Percentiles rank a stretch among this genome's conserved stretches.
These are phyloP conservation scores for Ophiocordyceps sinensis DNA, from an alignment of 2,329 filamentous ascomycete genomes.

Conservation along the genomic window DNA sequence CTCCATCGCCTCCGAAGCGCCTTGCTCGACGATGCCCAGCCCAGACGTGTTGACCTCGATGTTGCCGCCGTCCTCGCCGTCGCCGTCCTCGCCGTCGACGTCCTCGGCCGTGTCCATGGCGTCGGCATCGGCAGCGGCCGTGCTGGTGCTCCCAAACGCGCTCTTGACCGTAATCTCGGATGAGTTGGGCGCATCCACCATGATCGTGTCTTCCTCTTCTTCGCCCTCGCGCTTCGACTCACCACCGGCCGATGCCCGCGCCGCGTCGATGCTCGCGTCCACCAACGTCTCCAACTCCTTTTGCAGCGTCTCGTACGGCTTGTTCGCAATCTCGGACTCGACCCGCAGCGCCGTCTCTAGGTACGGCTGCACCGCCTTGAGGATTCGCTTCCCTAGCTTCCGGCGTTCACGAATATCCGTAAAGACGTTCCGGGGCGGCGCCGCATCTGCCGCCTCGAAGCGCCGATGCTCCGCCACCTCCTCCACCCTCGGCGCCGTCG, in stretches of 20 bases:
- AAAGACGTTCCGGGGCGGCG: slow-evolving; percentile 33
- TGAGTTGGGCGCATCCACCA: slow-evolving; percentile 32
- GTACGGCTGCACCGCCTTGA: slow-evolving; percentile 66
- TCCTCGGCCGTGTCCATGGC: slow-evolving; percentile 23
- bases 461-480: slow-evolving; percentile 13
- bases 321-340: slow-evolving; percentile 67
- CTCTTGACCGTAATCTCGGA: slow-evolving; percentile 32
- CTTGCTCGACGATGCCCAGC: slow-evolving; percentile 12
- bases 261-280: slow-evolving; percentile 49
- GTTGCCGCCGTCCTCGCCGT: slow-evolving; percentile 22
- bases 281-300: slow-evolving; percentile 62
- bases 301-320: slow-evolving; percentile 53
- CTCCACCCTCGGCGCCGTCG: slow-evolving; percentile 19
- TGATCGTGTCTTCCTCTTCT: slow-evolving; percentile 31
- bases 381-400: slow-evolving; percentile 75
- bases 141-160: slow-evolving; percentile 8
- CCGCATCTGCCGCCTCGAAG: slow-evolving; percentile 30
- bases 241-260: slow-evolving; percentile 22
- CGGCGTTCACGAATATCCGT: slow-evolving; percentile 67
- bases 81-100: slow-evolving; percentile 20
- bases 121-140: slow-evolving; percentile 15
- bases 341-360: slow-evolving; percentile 63
- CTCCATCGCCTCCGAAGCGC: slow-evolving; percentile 3
- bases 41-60: slow-evolving; percentile 32
- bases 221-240: slow-evolving; percentile 19